A percentile compares a stretch with the other conserved stretches of the same genome.
phyloP scores from a whole-genome alignment of 352 stramenopile genomes.

The Pythium insidiosum region DNA sequence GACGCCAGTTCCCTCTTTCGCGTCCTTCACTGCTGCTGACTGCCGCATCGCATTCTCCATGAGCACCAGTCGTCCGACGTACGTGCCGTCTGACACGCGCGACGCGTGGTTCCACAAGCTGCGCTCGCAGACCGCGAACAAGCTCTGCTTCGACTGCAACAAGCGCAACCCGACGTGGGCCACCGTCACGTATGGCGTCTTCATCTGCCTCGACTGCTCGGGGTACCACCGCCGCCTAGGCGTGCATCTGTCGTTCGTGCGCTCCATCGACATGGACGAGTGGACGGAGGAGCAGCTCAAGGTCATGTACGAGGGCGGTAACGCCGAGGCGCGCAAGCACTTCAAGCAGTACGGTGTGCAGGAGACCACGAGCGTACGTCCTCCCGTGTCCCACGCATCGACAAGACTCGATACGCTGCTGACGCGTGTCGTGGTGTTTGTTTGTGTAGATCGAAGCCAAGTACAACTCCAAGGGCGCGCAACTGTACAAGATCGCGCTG shows the following conservation, averaged over 20 bases:
- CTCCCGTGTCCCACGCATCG: too few relatives aligned
- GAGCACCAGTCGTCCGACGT: constrained; percentile 10
- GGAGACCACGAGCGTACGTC: constrained; percentile 79
- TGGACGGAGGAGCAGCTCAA: constrained; percentile 94
- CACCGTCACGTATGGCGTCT: constrained; percentile 93
- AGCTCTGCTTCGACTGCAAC: constrained; percentile 95
- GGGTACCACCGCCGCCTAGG: constrained; percentile 90
- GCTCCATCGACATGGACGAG: constrained; percentile 94
- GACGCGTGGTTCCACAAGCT: constrained; percentile 86
- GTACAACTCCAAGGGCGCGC: constrained; percentile 87
- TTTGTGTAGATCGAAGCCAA: constrained; percentile 79
- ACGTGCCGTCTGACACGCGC: constrained; percentile 62
- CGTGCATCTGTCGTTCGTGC: constrained; percentile 92
- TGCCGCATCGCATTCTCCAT: too few relatives aligned
- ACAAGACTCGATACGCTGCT: too few relatives aligned
- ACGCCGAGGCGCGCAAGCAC: constrained; percentile 89
- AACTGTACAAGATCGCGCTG: constrained; percentile 82
- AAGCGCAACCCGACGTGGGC: constrained; percentile 94
- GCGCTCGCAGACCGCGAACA: constrained; percentile 68
- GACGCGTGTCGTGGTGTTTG: neutral
- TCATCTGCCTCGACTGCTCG: constrained; percentile 95
- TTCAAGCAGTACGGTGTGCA: constrained; percentile 90
- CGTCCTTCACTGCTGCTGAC: too few relatives aligned
- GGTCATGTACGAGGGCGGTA: constrained; percentile 91
- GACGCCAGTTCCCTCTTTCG: too few relatives aligned